These are phyloP conservation scores for Penicillium samsonianum DNA, from an alignment of 495 filamentous ascomycete species.

Conservation along the genomic window DNA sequence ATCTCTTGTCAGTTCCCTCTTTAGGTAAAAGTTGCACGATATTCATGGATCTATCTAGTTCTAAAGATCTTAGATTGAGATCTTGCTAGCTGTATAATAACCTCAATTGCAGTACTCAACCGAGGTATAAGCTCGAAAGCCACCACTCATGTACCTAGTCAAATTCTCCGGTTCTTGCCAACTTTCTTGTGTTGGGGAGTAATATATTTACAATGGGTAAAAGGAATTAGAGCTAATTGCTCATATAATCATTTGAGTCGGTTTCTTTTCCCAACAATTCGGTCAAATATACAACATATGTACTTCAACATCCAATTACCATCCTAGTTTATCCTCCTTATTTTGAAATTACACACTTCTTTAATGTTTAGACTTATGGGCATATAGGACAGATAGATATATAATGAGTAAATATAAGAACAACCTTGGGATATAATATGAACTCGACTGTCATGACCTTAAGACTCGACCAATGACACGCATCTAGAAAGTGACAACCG, in stretches of 20 bases:
- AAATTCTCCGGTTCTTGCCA: background rate
- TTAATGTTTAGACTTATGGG: background rate
- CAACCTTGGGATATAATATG: background rate
- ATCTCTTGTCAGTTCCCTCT: background rate
- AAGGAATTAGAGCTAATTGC: background rate
- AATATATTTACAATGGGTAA: background rate
- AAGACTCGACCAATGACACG: slow-evolving; percentile 16
- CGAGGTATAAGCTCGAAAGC: background rate
- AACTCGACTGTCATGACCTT: background rate
- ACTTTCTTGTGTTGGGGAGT: background rate
- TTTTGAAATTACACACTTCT: background rate
- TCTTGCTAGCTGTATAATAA: background rate
- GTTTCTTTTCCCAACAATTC: background rate
- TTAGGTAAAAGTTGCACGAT: background rate
- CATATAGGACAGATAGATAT: background rate
- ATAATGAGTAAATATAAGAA: background rate
- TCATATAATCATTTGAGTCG: background rate
- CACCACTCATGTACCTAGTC: background rate
- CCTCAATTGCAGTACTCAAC: background rate
- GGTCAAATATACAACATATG: background rate
- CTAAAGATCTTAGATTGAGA: background rate
- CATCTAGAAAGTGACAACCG: slow-evolving; percentile 16
- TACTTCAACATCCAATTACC: background rate
- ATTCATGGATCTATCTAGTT: background rate
- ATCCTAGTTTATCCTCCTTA: background rate